phyloP scores from a whole-genome alignment of 495 filamentous ascomycete genomes.

The Penicillium dipodomyicola region DNA sequence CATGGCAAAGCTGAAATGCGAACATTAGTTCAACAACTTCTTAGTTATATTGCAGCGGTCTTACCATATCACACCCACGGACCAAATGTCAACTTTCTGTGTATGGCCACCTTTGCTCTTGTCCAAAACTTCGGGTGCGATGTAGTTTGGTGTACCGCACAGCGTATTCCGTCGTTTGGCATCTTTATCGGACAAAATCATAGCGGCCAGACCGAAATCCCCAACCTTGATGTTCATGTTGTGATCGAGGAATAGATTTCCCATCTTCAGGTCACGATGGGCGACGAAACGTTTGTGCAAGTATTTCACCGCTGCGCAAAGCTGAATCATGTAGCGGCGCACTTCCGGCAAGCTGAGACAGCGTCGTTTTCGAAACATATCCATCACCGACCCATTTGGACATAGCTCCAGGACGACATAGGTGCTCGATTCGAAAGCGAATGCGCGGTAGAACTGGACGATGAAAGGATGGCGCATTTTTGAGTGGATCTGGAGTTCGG shows the following conservation, averaged over 20 bases:
- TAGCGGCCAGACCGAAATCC: slow-evolving; percentile 94
- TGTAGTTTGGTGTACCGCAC: slow-evolving; percentile 97
- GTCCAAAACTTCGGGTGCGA: slow-evolving; percentile 91
- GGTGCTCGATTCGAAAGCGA: slow-evolving; percentile 81
- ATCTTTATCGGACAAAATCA: slow-evolving; percentile 82
- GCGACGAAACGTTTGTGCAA: slow-evolving; percentile 93
- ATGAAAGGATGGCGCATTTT: slow-evolving; percentile 95
- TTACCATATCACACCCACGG: slow-evolving; percentile 92
- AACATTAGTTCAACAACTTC: slow-evolving; percentile 16
- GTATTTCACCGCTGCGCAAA: slow-evolving; percentile 94
- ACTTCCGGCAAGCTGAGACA: slow-evolving; percentile 88
- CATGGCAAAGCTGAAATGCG: slow-evolving; percentile 71
- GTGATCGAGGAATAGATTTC: slow-evolving; percentile 92
- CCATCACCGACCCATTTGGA: slow-evolving; percentile 95
- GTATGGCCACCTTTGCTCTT: slow-evolving; percentile 77
- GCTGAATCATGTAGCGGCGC: slow-evolving; percentile 86
- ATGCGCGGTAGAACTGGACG: slow-evolving; percentile 91
- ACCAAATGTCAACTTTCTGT: slow-evolving; percentile 95
- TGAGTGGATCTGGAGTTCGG: slow-evolving; percentile 95
- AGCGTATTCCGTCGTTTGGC: slow-evolving; percentile 83
- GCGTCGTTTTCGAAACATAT: slow-evolving; percentile 88
- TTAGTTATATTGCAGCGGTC: slow-evolving; percentile 18
- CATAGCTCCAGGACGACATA: slow-evolving; percentile 95
- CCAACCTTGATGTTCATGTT: slow-evolving; percentile 98
- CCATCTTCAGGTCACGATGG: slow-evolving; percentile 96